Percentiles rank a stretch among this genome's conserved stretches.
Evolutionary conservation across 768 basidiomycete species (phyloP).

Genomic region (Coprinellus micaceus): DNA sequence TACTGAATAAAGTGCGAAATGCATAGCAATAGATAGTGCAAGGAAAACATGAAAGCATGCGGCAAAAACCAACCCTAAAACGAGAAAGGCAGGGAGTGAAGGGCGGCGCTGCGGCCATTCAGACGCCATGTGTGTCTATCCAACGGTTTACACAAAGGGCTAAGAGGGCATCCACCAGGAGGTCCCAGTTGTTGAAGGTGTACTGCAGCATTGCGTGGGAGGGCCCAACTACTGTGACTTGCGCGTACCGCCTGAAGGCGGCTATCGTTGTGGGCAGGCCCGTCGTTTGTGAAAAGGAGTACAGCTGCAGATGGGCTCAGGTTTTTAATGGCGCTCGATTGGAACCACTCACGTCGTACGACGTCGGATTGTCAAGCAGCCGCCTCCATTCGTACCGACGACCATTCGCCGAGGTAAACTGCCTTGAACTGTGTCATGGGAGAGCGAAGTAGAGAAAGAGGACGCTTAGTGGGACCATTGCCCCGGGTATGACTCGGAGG

Average conservation of each 20-base stretch:
- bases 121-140: conserved; percentile 59
- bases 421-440: conserved; percentile 47
- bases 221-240: conserved; percentile 57
- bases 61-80: conserved; percentile 8
- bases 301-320: conserved; percentile 33
- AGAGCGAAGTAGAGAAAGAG: conserved; percentile 11
- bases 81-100: conserved; percentile 8
- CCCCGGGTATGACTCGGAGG: not conserved
- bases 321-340: no score
- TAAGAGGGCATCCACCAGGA: conserved; percentile 61
- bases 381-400: conserved; percentile 66
- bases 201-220: conserved; percentile 63
- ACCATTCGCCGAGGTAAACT: conserved; percentile 55
- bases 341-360: conserved; percentile 57
- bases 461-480: no score
- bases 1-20: conserved; percentile 5
- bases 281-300: conserved; percentile 20
- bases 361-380: conserved; percentile 39
- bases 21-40: not conserved
- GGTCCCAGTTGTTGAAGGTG: conserved; percentile 54
- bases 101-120: conserved; percentile 15
- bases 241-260: conserved; percentile 50
- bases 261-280: conserved; percentile 51
- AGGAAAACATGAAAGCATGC: conserved; percentile 6
- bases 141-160: conserved; percentile 72